A percentile compares a stretch with the other conserved stretches of the same genome.
phyloP scores from a whole-genome alignment of 2,329 filamentous ascomycete genomes.

The Xylaria sp. region DNA sequence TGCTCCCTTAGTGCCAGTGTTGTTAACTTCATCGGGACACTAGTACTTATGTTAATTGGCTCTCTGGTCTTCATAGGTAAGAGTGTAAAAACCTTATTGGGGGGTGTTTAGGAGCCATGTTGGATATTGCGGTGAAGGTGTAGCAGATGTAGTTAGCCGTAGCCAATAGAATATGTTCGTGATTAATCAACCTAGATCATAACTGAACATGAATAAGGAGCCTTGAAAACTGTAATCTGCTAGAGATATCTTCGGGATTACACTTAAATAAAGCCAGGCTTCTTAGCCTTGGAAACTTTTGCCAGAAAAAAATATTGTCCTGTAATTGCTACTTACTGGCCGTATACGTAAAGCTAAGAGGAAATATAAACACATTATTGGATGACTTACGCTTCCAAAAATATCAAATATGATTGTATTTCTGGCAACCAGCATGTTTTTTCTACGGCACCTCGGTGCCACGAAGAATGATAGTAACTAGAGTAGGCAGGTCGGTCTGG shows the following conservation, averaged over 20 bases:
- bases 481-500: no score
- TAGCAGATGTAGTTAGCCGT: not conserved
- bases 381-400: no score
- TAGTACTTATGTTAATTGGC: not conserved
- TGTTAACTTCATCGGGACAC: not conserved
- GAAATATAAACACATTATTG: no score
- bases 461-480: no score
- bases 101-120: slow-evolving; percentile 7
- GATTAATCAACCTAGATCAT: not conserved
- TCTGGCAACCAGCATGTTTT: no score
- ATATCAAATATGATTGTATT: no score
- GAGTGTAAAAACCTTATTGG: not conserved
- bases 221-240: not conserved
- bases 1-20: slow-evolving; percentile 13
- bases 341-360: not conserved
- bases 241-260: not conserved
- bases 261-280: slow-evolving; percentile 12
- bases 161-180: not conserved
- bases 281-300: no score
- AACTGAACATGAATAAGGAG: not conserved
- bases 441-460: no score
- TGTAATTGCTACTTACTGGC: not conserved
- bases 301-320: not conserved
- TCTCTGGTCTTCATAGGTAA: not conserved
- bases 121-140: not conserved